phyloP scores from a whole-genome alignment of 2,329 filamentous ascomycete species.

The Ceratocystis albifundus region DNA sequence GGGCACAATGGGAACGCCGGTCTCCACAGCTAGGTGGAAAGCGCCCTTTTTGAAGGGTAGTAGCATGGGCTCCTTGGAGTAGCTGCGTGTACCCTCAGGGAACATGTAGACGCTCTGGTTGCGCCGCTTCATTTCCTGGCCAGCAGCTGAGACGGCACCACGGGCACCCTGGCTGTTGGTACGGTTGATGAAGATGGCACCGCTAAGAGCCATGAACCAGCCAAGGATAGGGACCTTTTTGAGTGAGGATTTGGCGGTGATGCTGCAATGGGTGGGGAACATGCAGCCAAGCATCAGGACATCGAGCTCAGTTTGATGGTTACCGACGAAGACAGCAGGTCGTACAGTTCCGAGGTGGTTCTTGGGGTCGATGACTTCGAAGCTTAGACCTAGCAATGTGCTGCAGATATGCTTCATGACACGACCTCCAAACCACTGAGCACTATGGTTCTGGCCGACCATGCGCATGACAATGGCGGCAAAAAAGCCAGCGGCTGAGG shows the following conservation, averaged over 20 bases:
- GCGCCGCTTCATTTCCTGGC: slow-evolving; percentile 60
- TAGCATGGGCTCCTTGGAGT: slow-evolving; percentile 66
- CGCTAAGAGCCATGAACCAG: slow-evolving; percentile 84
- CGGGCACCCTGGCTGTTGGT: slow-evolving; percentile 71
- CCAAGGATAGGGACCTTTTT: slow-evolving; percentile 73
- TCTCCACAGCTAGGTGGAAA: slow-evolving; percentile 90
- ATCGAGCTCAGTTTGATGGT: slow-evolving; percentile 94
- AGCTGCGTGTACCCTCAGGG: slow-evolving; percentile 86
- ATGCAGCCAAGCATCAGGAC: slow-evolving; percentile 80
- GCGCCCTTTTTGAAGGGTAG: slow-evolving; percentile 98
- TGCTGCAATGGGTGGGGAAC: slow-evolving; percentile 83
- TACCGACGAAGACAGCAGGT: slow-evolving; percentile 83
- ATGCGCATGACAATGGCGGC: slow-evolving; percentile 61
- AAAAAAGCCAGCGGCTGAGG: slow-evolving; percentile 61
- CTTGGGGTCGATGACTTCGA: slow-evolving; percentile 58
- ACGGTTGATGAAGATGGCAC: slow-evolving; percentile 91
- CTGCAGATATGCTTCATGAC: slow-evolving; percentile 72
- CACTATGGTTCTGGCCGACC: slow-evolving; percentile 59
- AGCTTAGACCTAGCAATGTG: slow-evolving; percentile 62
- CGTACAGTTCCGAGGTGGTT: slow-evolving; percentile 52
- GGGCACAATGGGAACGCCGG: slow-evolving; percentile 84
- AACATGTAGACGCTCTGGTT: slow-evolving; percentile 75
- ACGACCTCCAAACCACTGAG: slow-evolving; percentile 75
- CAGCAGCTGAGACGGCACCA: slow-evolving; percentile 73
- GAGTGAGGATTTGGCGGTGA: slow-evolving; percentile 82